These are phyloP conservation scores for Claviceps capensis DNA, from an alignment of 2,329 filamentous ascomycete genomes.

Conservation along the genomic window DNA sequence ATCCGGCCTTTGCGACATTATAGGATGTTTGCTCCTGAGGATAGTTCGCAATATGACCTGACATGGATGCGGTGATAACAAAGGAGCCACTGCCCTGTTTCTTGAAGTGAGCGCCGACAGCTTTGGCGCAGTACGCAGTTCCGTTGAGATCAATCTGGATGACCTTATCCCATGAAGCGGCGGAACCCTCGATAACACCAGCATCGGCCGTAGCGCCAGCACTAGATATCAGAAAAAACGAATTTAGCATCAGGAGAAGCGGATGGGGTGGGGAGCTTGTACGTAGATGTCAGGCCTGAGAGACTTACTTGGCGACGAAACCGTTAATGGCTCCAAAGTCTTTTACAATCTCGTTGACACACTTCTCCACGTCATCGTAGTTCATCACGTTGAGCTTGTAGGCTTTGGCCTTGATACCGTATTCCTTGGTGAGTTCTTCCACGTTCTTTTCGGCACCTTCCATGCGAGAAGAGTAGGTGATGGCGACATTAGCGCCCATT, in stretches of 20 bases:
- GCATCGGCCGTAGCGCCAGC: constrained; percentile 56
- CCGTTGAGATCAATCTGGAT: constrained; percentile 51
- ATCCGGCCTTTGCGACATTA: constrained; percentile 49
- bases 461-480: constrained; percentile 61
- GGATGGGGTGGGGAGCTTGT: constrained; percentile 20
- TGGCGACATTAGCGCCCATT: constrained; percentile 55
- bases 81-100: constrained; percentile 50
- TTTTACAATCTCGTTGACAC: constrained; percentile 48
- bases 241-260: not conserved
- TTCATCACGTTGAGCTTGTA: constrained; percentile 47
- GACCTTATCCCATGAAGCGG: constrained; percentile 53
- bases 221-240: constrained; percentile 11
- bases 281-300: constrained; percentile 9
- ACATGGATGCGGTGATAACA: constrained; percentile 58
- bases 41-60: constrained; percentile 55
- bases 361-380: constrained; percentile 34
- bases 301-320: constrained; percentile 59
- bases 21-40: constrained; percentile 56
- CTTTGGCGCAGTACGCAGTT: constrained; percentile 53
- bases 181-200: constrained; percentile 53
- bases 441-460: constrained; percentile 54
- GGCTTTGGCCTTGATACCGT: constrained; percentile 52
- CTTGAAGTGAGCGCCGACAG: constrained; percentile 50
- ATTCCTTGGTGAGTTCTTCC: constrained; percentile 47
- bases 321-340: constrained; percentile 65